Conservation (phyloP, 805 yeast species). For the Candida takata region DNA sequence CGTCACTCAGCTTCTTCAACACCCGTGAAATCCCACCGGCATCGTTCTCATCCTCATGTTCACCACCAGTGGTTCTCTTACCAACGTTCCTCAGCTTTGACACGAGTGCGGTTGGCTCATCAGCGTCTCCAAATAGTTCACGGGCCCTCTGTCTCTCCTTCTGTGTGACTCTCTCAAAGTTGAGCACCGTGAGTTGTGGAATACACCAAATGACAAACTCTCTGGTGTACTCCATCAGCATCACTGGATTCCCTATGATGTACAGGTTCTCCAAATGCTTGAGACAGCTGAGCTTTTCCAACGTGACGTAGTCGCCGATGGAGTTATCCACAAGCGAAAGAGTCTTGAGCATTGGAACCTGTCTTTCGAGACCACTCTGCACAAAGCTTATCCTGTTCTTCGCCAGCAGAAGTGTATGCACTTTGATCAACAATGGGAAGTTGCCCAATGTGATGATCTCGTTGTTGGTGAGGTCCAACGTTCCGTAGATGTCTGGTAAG, state of each 20-base stretch:
- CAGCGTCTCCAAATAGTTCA: slow-evolving; percentile 34
- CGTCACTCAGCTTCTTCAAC: slow-evolving; percentile 39
- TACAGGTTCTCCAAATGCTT: slow-evolving; percentile 40
- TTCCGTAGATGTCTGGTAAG: slow-evolving; percentile 33
- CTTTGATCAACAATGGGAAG: slow-evolving; percentile 37
- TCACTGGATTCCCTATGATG: slow-evolving; percentile 53
- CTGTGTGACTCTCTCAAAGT: slow-evolving; percentile 55
- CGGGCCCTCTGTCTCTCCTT: slow-evolving; percentile 42
- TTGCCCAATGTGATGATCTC: slow-evolving; percentile 48
- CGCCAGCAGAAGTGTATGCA: slow-evolving; percentile 51
- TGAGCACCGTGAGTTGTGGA: slow-evolving; percentile 60
- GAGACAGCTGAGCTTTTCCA: slow-evolving; percentile 35
- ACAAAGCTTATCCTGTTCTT: slow-evolving; percentile 50
- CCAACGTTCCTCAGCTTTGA: slow-evolving; percentile 14
- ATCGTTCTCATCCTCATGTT: neutral
- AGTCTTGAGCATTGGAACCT: slow-evolving; percentile 41
- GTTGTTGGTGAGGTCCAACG: slow-evolving; percentile 72
- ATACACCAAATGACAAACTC: slow-evolving; percentile 49
- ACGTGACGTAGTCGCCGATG: slow-evolving; percentile 36
- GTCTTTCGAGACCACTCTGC: slow-evolving; percentile 27
- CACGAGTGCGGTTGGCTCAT: slow-evolving; percentile 8
- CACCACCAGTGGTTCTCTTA: neutral
- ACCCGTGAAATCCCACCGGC: neutral
- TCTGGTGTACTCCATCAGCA: slow-evolving; percentile 47
- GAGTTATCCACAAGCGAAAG: slow-evolving; percentile 48